A percentile compares a stretch with the other conserved stretches of the same genome.
phyloP scores from a whole-genome alignment of 768 basidiomycete genomes.

The Trametopsis cervina region DNA sequence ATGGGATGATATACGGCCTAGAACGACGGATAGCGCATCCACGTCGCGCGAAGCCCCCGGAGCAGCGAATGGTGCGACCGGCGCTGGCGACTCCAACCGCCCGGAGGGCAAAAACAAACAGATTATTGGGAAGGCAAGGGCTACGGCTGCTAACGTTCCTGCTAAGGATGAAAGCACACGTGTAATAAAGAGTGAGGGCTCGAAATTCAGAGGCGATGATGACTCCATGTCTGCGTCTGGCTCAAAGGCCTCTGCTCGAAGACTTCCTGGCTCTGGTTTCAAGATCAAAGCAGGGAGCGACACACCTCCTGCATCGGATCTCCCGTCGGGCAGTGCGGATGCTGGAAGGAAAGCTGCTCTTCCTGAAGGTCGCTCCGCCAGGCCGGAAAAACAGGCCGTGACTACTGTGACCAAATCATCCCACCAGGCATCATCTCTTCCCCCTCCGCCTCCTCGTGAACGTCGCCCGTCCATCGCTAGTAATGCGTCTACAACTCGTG shows the following conservation, averaged over 20 bases:
- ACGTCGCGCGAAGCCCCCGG: not conserved
- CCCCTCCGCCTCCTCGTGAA: not conserved
- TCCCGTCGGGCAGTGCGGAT: not conserved
- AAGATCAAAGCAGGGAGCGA: slow-evolving; percentile 29
- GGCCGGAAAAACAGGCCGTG: slow-evolving; percentile 14
- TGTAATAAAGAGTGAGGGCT: slow-evolving; percentile 21
- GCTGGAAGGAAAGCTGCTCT: slow-evolving; percentile 14
- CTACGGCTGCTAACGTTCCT: slow-evolving; percentile 22
- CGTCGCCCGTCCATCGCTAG: not conserved
- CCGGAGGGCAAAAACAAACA: slow-evolving; percentile 17
- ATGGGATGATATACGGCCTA: slow-evolving; percentile 48
- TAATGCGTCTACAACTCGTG: not conserved
- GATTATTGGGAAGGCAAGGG: slow-evolving; percentile 11
- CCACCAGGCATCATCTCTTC: not conserved
- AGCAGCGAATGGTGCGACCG: slow-evolving; percentile 12
- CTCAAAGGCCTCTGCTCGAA: slow-evolving; percentile 24
- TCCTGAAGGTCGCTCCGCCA: slow-evolving; percentile 23
- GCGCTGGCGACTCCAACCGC: slow-evolving; percentile 40
- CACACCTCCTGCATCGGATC: slow-evolving; percentile 11
- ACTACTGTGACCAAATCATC: not conserved
- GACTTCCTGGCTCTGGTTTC: slow-evolving; percentile 44
- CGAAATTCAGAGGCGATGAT: slow-evolving; percentile 12
- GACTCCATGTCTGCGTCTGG: slow-evolving; percentile 11
- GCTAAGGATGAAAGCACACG: slow-evolving; percentile 41
- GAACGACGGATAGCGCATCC: not conserved